Base-by-base conservation (phyloP, 2,329 filamentous ascomycete genomes). In the Hypoxylon sp. region DNA sequence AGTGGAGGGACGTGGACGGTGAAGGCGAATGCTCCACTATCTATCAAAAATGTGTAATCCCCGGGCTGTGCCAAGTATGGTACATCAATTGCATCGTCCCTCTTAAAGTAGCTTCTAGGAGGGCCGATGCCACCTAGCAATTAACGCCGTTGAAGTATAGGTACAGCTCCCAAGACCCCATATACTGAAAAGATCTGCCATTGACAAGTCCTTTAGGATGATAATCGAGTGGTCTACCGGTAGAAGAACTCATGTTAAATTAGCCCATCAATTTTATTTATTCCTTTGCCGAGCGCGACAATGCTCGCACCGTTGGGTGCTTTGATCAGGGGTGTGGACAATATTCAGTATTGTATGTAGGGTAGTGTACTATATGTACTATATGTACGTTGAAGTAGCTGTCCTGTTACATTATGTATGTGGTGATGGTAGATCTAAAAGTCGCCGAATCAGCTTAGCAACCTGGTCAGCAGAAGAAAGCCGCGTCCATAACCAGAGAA, bases 61-160 rank as follows among this genome's bases (percentile, higher is more conserved):
- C 62, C 55, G 68, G 57, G 57, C 61, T 61, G 57, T 68, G 70
- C 70, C 70, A 73, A 72, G 71, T 64, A 63, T 68, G 67, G 69
- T 65, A 72, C 69, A 65, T 68, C 54, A 68, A 71, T 73, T 73
- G 65, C 66, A 74, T 69, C 71, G 59, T 68, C 58, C 61, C 71
- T 71, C 70, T 71, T 39, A 75, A 71, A 70, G 59, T 72, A 70
- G 68, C 63, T 74, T 74, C 62, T 60, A 70, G 70, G 72, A 70
- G 69, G 68, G 63, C 66, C 70, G 67, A 75, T 75, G 70, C 66
- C 65, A 75, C 74, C 73, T 68, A 62, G 61, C 53, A 70, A 72
- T 75, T 73, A 70, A 73, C 65, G 56, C 57, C 59, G 37, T 72
- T 53, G 51, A 72, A 68, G 65, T 72, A 73, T 58, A 71, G 70